Evolutionary conservation across 768 basidiomycete species (phyloP).

Genomic region (Coprinopsis strossmayeri): DNA sequence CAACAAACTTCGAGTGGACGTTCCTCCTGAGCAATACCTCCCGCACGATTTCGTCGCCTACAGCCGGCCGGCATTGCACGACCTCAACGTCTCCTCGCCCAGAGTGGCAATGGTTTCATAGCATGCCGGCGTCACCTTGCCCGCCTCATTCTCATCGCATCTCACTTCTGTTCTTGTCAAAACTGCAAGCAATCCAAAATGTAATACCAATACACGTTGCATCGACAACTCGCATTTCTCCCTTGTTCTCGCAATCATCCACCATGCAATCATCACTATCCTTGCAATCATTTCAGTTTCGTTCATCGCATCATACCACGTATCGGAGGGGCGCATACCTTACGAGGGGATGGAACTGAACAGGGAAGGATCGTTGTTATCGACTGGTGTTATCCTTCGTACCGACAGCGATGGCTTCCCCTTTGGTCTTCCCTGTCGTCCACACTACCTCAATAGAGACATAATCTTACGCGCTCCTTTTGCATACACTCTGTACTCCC

Average conservation of each 20-base stretch:
- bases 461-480: slow-evolving; percentile 15
- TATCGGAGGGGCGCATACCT: slow-evolving; percentile 34
- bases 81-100: slow-evolving; percentile 65
- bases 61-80: slow-evolving; percentile 73
- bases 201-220: slow-evolving; percentile 72
- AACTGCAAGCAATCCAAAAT: slow-evolving; percentile 66
- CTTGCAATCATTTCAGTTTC: slow-evolving; percentile 54
- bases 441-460: slow-evolving; percentile 10
- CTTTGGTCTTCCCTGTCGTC: slow-evolving; percentile 7
- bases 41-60: slow-evolving; percentile 79
- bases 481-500: slow-evolving; percentile 11
- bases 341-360: slow-evolving; percentile 32
- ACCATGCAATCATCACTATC: slow-evolving; percentile 62
- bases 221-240: slow-evolving; percentile 57
- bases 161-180: slow-evolving; percentile 41
- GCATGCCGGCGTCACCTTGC: slow-evolving; percentile 24
- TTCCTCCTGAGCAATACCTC: slow-evolving; percentile 67
- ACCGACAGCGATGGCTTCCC: too few species aligned
- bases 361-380: slow-evolving; percentile 15
- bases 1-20: slow-evolving; percentile 64
- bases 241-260: slow-evolving; percentile 56
- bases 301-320: slow-evolving; percentile 39
- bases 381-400: too few species aligned
- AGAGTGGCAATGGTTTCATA: slow-evolving; percentile 57
- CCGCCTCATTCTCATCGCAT: slow-evolving; percentile 30